A percentile compares a stretch with the other conserved stretches of the same genome.
Evolutionary conservation across 768 basidiomycete species (phyloP).

Genomic region (Amanita rubescens): DNA sequence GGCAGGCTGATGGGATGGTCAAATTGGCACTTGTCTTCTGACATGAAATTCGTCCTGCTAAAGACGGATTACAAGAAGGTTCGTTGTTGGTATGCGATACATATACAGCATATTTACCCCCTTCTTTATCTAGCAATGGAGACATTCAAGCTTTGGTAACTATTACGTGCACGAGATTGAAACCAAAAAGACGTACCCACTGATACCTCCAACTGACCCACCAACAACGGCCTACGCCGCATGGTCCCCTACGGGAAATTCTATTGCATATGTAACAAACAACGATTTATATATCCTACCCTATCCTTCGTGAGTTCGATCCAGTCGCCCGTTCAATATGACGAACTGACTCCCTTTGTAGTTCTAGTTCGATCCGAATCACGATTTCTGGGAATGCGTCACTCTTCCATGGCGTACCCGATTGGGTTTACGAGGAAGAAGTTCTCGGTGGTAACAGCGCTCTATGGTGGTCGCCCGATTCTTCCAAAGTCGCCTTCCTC

Average conservation of each 20-base stretch:
- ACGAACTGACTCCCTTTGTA: constrained; percentile 17
- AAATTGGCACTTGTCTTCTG: constrained; percentile 80
- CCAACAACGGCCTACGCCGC: constrained; percentile 72
- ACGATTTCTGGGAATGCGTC: constrained; percentile 77
- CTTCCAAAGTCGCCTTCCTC: constrained; percentile 73
- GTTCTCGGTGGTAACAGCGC: constrained; percentile 67
- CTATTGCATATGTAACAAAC: constrained; percentile 77
- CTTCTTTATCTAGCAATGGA: constrained; percentile 69
- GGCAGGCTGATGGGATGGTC: constrained; percentile 44
- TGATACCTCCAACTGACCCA: constrained; percentile 61
- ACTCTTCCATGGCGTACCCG: constrained; percentile 90
- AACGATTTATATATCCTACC: constrained; percentile 89
- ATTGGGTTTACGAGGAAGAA: constrained; percentile 98
- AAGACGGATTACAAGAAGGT: constrained; percentile 73
- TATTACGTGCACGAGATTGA: constrained; percentile 86
- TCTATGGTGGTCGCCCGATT: constrained; percentile 89
- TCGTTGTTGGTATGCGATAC: constrained; percentile 3
- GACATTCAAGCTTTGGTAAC: constrained; percentile 83
- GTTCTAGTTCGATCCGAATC: constrained; percentile 55
- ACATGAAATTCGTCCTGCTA: constrained; percentile 85
- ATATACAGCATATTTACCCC: neutral
- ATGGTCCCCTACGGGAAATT: constrained; percentile 82
- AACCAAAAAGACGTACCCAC: constrained; percentile 58
- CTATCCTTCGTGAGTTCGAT: constrained; percentile 49
- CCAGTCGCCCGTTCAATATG: too few species aligned